Evolutionary conservation across 2,329 filamentous ascomycete species (phyloP).

Genomic region (Pestalotiopsis sp.): DNA sequence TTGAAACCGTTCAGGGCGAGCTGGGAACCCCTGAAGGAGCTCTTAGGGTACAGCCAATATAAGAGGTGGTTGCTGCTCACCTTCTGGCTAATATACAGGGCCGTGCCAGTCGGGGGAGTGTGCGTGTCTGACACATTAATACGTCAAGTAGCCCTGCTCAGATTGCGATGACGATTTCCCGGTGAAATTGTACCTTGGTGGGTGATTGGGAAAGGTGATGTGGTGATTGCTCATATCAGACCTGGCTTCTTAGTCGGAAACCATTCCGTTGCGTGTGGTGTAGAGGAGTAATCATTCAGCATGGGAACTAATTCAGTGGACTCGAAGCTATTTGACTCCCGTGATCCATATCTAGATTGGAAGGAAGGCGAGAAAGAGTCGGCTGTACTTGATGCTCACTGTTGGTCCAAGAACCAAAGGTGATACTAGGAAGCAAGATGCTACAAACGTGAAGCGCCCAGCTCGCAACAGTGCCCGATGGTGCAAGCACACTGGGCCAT

Average conservation of each 20-base stretch:
- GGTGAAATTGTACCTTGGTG: neutral
- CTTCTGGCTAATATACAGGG: neutral
- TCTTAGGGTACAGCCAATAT: neutral
- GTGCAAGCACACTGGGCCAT: neutral
- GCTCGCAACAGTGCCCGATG: neutral
- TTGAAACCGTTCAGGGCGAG: constrained; percentile 2
- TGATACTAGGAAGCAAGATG: neutral
- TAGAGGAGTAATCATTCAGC: too few species aligned
- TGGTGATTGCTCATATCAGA: neutral
- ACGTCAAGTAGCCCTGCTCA: neutral
- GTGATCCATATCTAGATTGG: neutral
- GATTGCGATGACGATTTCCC: neutral
- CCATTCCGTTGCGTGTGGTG: neutral
- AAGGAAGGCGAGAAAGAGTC: neutral
- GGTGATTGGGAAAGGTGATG: neutral
- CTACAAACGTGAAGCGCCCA: neutral
- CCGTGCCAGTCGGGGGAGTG: neutral
- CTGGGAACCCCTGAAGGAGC: neutral
- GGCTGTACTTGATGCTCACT: neutral
- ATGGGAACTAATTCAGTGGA: too few species aligned
- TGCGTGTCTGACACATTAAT: neutral
- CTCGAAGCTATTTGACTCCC: neutral
- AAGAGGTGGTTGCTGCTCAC: neutral
- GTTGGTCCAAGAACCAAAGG: neutral
- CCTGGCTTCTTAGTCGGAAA: neutral